These are phyloP conservation scores for Dissophora ornata DNA, from an alignment of 192 early-diverging fungal genomes.

Conservation along the genomic window DNA sequence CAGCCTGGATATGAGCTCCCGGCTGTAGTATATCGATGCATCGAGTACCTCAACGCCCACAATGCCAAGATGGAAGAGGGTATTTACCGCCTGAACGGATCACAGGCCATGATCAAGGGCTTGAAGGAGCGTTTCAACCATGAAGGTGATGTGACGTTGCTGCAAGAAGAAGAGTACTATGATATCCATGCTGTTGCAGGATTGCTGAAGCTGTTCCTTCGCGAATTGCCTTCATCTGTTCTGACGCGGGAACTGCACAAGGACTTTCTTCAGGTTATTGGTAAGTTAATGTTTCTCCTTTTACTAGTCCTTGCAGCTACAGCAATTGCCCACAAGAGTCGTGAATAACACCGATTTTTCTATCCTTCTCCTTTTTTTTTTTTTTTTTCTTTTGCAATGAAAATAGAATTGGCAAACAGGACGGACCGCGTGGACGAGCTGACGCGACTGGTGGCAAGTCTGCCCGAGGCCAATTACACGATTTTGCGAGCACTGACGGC, in stretches of 20 bases:
- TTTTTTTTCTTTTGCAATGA: neutral
- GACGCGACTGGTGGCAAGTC: slow-evolving; percentile 76
- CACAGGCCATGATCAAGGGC: slow-evolving; percentile 72
- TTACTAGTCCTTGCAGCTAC: neutral
- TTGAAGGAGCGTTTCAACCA: slow-evolving; percentile 87
- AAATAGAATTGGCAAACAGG: slow-evolving; percentile 84
- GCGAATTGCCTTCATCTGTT: slow-evolving; percentile 89
- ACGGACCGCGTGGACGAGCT: slow-evolving; percentile 86
- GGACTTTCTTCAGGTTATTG: slow-evolving; percentile 86
- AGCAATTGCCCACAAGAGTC: neutral
- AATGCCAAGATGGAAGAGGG: slow-evolving; percentile 93
- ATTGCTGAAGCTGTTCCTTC: slow-evolving; percentile 90
- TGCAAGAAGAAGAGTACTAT: slow-evolving; percentile 70
- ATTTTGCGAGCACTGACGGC: slow-evolving; percentile 87
- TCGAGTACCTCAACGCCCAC: slow-evolving; percentile 94
- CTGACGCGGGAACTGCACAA: slow-evolving; percentile 84
- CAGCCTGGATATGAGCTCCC: slow-evolving; percentile 86
- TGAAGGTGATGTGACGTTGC: slow-evolving; percentile 81
- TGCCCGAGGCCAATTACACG: slow-evolving; percentile 93
- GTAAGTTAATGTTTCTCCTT: slow-evolving; percentile 38
- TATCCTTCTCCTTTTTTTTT: too few relatives aligned
- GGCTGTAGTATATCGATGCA: slow-evolving; percentile 94
- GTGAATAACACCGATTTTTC: too few relatives aligned
- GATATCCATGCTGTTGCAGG: slow-evolving; percentile 95
- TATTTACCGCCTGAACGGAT: slow-evolving; percentile 92